Evolutionary conservation across 2,329 filamentous ascomycete species (phyloP).

Genomic region (Cyclaneusma minus): DNA sequence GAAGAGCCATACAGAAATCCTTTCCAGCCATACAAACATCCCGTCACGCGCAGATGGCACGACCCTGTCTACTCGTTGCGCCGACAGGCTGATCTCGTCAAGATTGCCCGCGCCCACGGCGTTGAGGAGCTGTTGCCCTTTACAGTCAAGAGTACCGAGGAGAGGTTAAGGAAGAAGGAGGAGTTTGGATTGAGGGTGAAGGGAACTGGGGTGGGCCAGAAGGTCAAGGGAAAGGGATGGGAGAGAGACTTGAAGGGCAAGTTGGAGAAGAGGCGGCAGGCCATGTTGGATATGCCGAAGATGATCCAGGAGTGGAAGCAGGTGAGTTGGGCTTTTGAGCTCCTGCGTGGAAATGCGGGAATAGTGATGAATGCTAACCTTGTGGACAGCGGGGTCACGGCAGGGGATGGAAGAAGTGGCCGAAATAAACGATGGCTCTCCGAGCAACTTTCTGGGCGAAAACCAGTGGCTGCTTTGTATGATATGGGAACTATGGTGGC

Average conservation of each 20-base stretch:
- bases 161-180: conserved; percentile 53
- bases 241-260: conserved; percentile 73
- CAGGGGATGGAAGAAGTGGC: conserved; percentile 61
- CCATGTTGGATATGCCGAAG: conserved; percentile 89
- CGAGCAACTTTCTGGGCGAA: too few species aligned
- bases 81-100: conserved; percentile 80
- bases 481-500: too few species aligned
- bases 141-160: conserved; percentile 60
- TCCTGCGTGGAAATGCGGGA: not conserved
- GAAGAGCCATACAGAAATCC: conserved; percentile 50
- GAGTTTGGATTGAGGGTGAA: conserved; percentile 74
- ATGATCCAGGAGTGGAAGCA: conserved; percentile 89
- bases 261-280: conserved; percentile 77
- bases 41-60: conserved; percentile 67
- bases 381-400: conserved; percentile 47
- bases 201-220: conserved; percentile 83
- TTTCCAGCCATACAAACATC: conserved; percentile 67
- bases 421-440: conserved; percentile 29
- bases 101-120: conserved; percentile 63
- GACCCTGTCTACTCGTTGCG: conserved; percentile 71
- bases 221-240: conserved; percentile 89
- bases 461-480: too few species aligned
- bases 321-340: conserved; percentile 34
- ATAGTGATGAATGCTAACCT: conserved; percentile 19
- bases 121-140: conserved; percentile 69